These are phyloP conservation scores for Yamadazyma conglobata DNA, from an alignment of 1,139 yeast genomes.

Conservation along the genomic window DNA sequence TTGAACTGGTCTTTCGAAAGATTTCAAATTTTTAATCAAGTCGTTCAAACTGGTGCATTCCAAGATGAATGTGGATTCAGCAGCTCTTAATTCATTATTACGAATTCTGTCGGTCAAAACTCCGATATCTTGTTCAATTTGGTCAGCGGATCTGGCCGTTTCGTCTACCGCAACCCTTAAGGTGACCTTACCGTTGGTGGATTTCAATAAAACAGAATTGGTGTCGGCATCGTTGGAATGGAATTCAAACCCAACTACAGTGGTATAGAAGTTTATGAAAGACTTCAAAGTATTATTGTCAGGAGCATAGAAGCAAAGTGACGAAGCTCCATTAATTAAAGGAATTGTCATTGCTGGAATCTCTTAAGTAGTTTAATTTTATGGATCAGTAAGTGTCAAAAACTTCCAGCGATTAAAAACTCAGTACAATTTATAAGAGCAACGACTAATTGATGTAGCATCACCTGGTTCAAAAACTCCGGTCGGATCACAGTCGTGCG, in stretches of 20 bases:
- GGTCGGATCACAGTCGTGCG: constrained; percentile 12
- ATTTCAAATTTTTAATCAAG: constrained; percentile 31
- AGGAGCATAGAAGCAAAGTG: constrained; percentile 43
- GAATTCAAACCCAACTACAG: constrained; percentile 39
- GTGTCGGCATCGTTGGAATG: constrained; percentile 24
- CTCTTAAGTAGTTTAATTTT: no score
- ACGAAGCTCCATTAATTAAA: constrained; percentile 51
- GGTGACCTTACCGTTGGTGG: constrained; percentile 28
- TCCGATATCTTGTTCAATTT: constrained; percentile 22
- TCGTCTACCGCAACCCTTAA: constrained; percentile 26
- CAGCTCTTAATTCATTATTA: constrained; percentile 49
- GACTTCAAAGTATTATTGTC: constrained; percentile 28
- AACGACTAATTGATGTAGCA: no score
- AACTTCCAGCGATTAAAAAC: no score
- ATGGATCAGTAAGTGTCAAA: no score
- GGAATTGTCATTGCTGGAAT: constrained; percentile 24
- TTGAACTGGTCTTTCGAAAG: constrained; percentile 27
- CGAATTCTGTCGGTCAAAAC: constrained; percentile 24
- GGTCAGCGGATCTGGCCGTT: constrained; percentile 25
- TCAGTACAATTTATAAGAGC: no score
- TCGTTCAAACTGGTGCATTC: constrained; percentile 31
- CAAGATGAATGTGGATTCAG: constrained; percentile 40
- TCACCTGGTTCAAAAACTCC: no score
- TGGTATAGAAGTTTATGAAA: constrained; percentile 46
- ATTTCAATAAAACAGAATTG: constrained; percentile 27